Evolutionary conservation across 2,329 filamentous ascomycete species (phyloP), one percentile per base, ranked within the genome.

Genomic region (Dryadomyces quercivorus): DNA sequence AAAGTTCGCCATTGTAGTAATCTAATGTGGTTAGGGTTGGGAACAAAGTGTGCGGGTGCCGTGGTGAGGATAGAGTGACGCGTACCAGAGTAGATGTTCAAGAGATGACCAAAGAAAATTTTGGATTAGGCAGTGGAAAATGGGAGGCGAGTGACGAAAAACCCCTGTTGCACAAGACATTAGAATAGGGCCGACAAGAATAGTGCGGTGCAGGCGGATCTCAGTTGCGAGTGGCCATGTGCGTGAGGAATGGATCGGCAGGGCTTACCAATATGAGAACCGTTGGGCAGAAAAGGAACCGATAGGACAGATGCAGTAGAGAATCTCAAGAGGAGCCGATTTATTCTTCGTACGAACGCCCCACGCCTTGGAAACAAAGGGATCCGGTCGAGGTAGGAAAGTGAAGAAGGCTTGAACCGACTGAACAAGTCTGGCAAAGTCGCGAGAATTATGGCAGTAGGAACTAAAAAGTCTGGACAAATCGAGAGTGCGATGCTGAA

Each of bases 1-100:
- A 38, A 62, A 62, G 52, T 22, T 59, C 12, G 60, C 57, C 61
- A 63, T 61, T 53, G 20, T 47, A 12, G 20, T 56, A 22, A 20
- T 40, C 15, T 52, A 15, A 5, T 4, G 18, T 45, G 15, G 50
- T 45, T 40, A 52, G 50, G 31, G 3, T 5, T 40, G 26, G 26
- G 26, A 31, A 31, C 26, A 31, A 12, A 5, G 16, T 15, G 20
- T 51, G 6, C 5, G n/a, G n/a, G n/a, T n/a, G 15, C 9, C n/a
- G 16, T 7, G 31, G 7, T 21, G 18, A n/a, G 31, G 12, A n/a
- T 12, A 38, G 26, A 38, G 31, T 15, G 48, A 16, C 5, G 12
- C 4, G 26, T 31, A 40, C 36, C 15, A 51, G 15, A 36, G 26
- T 36, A 50, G 1, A 51, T 52, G 21, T 51, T 52, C 21, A 31